phyloP scores from a whole-genome alignment of 495 filamentous ascomycete genomes.

The Penicillium desertorum region DNA sequence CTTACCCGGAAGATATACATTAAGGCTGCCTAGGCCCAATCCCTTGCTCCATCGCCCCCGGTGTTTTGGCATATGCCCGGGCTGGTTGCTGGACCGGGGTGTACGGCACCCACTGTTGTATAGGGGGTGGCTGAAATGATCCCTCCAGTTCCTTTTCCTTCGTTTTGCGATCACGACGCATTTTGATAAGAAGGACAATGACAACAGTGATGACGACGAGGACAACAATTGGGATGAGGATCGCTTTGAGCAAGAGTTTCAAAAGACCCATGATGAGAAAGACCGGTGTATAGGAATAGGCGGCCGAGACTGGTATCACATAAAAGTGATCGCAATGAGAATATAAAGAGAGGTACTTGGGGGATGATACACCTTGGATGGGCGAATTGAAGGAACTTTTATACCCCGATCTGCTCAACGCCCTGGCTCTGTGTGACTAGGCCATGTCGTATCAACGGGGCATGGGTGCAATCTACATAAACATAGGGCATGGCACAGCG shows the following conservation, averaged over 20 bases:
- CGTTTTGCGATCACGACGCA: constrained; percentile 12
- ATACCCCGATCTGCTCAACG: background rate
- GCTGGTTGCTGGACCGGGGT: constrained; percentile 10
- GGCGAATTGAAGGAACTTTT: background rate
- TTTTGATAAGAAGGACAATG: constrained; percentile 5
- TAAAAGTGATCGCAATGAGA: background rate
- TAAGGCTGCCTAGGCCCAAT: background rate
- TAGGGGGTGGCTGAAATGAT: constrained; percentile 11
- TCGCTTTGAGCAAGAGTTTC: constrained; percentile 14
- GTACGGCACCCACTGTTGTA: constrained; percentile 17
- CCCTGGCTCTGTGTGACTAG: constrained; percentile 2
- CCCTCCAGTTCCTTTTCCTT: constrained; percentile 8
- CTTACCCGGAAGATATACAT: background rate
- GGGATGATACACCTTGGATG: background rate
- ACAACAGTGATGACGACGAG: constrained; percentile 8
- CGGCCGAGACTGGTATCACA: background rate
- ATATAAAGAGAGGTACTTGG: background rate
- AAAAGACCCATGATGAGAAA: constrained; percentile 12
- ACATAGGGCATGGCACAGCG: constrained; percentile 2
- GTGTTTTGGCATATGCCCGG: constrained; percentile 6
- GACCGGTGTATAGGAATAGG: background rate
- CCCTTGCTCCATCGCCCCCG: constrained; percentile 6
- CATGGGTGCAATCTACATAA: background rate
- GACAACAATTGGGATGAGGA: constrained; percentile 14
- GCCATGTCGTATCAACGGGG: background rate